Percentiles rank a stretch among this genome's conserved stretches.
These are phyloP conservation scores for Lactarius sanguifluus DNA, from an alignment of 768 basidiomycete genomes.

Conservation along the genomic window DNA sequence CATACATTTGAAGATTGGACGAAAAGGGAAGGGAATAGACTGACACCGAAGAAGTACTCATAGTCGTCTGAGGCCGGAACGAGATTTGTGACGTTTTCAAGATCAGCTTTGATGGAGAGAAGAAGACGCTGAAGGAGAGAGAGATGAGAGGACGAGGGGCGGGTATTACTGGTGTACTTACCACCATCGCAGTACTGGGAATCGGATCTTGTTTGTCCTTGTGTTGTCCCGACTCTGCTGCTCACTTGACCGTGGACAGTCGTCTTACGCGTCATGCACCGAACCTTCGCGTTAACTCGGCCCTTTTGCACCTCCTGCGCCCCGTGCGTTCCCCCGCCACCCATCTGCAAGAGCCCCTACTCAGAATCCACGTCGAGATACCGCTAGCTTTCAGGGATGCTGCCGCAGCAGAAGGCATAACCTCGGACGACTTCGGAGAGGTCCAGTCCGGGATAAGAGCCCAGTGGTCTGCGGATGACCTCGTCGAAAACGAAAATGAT, in stretches of 20 bases:
- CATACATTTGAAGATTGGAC: conserved; percentile 16
- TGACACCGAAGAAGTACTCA: conserved; percentile 78
- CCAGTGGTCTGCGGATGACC: conserved; percentile 29
- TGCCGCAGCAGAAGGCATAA: conserved; percentile 30
- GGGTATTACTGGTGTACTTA: background rate
- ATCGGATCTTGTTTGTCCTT: conserved; percentile 24
- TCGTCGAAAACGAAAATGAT: conserved; percentile 57
- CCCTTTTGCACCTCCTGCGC: conserved; percentile 34
- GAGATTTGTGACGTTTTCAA: conserved; percentile 76
- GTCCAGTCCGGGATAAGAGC: conserved; percentile 1
- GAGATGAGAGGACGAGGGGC: conserved; percentile 19
- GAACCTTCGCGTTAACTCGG: conserved; percentile 23
- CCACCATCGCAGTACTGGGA: conserved; percentile 8
- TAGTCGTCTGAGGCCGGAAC: conserved; percentile 65
- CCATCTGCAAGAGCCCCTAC: conserved; percentile 1
- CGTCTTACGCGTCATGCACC: conserved; percentile 1
- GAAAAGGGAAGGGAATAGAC: background rate
- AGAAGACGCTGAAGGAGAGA: conserved; percentile 47
- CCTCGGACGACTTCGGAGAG: conserved; percentile 23
- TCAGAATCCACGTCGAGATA: conserved; percentile 12
- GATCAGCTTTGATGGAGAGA: conserved; percentile 73
- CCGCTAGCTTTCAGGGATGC: conserved; percentile 17
- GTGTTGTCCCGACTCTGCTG: conserved; percentile 8
- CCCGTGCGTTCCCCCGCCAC: conserved; percentile 23
- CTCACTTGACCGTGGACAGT: background rate